phyloP scores from a whole-genome alignment of 2,329 filamentous ascomycete species.

The Colletotrichum tofieldiae region DNA sequence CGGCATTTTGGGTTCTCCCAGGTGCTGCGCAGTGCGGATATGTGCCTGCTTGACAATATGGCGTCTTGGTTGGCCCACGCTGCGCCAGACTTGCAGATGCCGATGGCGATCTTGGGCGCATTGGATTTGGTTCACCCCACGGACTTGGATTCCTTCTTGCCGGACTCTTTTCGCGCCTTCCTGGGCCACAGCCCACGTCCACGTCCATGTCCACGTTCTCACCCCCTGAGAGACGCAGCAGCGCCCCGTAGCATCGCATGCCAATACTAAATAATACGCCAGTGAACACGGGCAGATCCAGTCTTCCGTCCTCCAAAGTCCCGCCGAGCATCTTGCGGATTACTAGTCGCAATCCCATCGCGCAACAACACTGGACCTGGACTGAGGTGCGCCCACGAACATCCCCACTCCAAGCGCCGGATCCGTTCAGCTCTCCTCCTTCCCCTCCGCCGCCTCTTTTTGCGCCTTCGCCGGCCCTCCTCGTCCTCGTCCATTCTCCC shows the following conservation, averaged over 20 bases:
- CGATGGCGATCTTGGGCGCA: constrained; percentile 37
- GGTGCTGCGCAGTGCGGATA: background rate
- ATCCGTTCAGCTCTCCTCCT: constrained; percentile 22
- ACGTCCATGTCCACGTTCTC: constrained; percentile 13
- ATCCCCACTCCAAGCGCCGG: constrained; percentile 31
- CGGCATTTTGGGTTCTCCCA: background rate
- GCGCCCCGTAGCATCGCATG: constrained; percentile 32
- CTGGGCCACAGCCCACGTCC: background rate
- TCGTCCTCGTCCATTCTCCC: constrained; percentile 8
- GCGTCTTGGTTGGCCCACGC: background rate
- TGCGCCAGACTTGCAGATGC: constrained; percentile 21
- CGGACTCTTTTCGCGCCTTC: constrained; percentile 11
- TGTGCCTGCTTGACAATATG: background rate
- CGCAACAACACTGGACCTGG: background rate
- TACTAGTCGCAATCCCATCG: background rate
- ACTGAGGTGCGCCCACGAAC: constrained; percentile 34
- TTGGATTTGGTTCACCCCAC: constrained; percentile 28
- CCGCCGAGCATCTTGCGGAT: constrained; percentile 6
- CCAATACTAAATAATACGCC: background rate
- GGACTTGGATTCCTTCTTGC: constrained; percentile 16
- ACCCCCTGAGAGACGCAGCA: constrained; percentile 39
- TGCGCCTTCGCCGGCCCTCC: background rate
- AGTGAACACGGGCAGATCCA: background rate
- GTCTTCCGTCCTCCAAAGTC: background rate
- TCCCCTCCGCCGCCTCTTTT: background rate